Evolutionary conservation across 1,284 basidiomycete genomes (phyloP).

Genomic region (Tylopilus orsonianus): DNA sequence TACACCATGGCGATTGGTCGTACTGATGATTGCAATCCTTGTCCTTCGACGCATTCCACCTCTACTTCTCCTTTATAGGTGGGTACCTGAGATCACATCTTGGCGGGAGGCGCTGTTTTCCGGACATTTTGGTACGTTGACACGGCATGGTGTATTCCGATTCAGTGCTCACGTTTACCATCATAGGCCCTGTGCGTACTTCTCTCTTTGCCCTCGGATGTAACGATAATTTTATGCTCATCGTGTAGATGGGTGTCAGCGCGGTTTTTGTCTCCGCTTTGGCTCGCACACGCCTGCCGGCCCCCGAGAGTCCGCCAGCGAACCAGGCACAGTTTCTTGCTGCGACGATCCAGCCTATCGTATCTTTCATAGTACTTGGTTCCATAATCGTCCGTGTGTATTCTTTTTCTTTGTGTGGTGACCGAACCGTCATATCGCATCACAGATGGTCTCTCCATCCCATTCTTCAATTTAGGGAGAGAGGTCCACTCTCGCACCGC

Average conservation of each 20-base stretch:
- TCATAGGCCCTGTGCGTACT: slow-evolving; percentile 53
- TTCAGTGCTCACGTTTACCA: slow-evolving; percentile 4
- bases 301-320: slow-evolving; percentile 55
- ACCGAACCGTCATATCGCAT: slow-evolving; percentile 2
- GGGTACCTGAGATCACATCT: slow-evolving; percentile 80
- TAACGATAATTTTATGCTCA: neutral
- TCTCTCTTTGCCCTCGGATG: neutral
- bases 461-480: slow-evolving; percentile 77
- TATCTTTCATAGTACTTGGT: slow-evolving; percentile 79
- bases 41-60: slow-evolving; percentile 75
- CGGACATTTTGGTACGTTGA: slow-evolving; percentile 77
- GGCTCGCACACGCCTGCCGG: slow-evolving; percentile 67
- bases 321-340: slow-evolving; percentile 71
- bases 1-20: slow-evolving; percentile 69
- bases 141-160: neutral
- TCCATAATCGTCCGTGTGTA: slow-evolving; percentile 79
- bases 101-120: slow-evolving; percentile 81
- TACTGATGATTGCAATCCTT: slow-evolving; percentile 68
- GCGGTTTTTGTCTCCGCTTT: slow-evolving; percentile 86
- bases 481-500: slow-evolving; percentile 62
- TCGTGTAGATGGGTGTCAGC: slow-evolving; percentile 69
- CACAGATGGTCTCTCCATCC: slow-evolving; percentile 83
- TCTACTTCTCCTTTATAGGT: slow-evolving; percentile 72
- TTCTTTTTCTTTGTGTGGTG: neutral
- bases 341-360: slow-evolving; percentile 73